These are phyloP conservation scores for Aspergillaceae sp. DNA, from an alignment of 2,329 filamentous ascomycete species.

Conservation along the genomic window DNA sequence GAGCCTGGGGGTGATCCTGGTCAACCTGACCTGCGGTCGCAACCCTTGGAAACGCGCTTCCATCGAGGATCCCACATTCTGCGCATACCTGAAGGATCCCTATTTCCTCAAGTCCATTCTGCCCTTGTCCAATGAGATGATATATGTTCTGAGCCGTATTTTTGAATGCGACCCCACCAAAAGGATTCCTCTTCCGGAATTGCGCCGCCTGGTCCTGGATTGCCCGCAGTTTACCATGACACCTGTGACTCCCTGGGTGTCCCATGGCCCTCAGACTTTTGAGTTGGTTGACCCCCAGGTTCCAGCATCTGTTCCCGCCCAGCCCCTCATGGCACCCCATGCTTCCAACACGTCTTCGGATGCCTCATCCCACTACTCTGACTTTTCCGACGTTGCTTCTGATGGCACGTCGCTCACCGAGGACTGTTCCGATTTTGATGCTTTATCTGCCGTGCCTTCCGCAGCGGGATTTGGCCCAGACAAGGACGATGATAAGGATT, in stretches of 20 bases:
- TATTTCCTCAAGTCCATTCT: conserved; percentile 89
- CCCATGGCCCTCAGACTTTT: conserved; percentile 25
- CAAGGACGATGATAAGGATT: background rate
- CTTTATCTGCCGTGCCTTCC: conserved; percentile 26
- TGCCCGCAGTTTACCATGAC: conserved; percentile 62
- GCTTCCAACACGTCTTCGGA: conserved; percentile 29
- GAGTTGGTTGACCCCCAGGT: conserved; percentile 29
- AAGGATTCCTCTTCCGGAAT: conserved; percentile 71
- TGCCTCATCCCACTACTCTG: conserved; percentile 28
- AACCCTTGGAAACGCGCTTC: conserved; percentile 99
- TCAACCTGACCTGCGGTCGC: conserved; percentile 94
- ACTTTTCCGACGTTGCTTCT: conserved; percentile 32
- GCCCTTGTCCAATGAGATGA: conserved; percentile 80
- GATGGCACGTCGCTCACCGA: conserved; percentile 33
- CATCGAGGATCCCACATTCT: conserved; percentile 86
- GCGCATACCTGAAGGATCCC: conserved; percentile 74
- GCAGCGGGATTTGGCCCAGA: conserved; percentile 25
- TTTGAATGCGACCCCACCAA: conserved; percentile 79
- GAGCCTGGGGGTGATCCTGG: conserved; percentile 95
- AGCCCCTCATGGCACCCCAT: conserved; percentile 23
- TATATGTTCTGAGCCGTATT: conserved; percentile 75
- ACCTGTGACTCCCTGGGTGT: conserved; percentile 31
- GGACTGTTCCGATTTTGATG: conserved; percentile 28
- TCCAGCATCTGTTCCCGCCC: conserved; percentile 27
- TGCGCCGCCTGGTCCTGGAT: conserved; percentile 65